A percentile compares a stretch with the other conserved stretches of the same genome.
Evolutionary conservation across 345 rosid genomes (phyloP).

Genomic region (Kernera saxatilis): DNA sequence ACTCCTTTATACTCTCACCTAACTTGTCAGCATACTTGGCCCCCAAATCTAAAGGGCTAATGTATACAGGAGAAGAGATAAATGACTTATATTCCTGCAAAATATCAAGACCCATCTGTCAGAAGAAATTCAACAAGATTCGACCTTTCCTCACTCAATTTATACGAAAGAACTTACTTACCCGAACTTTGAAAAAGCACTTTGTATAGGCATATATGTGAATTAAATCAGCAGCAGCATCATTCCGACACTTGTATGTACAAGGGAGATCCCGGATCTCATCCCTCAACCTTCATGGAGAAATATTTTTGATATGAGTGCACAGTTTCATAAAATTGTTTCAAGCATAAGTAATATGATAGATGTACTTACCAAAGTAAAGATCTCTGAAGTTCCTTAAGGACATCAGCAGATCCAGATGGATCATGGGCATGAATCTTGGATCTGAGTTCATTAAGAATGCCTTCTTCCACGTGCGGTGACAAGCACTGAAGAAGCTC

Average conservation of each 20-base stretch:
- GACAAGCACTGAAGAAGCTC: constrained; percentile 84
- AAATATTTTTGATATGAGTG: constrained; percentile 2
- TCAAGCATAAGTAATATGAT: neutral
- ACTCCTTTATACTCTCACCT: constrained; percentile 67
- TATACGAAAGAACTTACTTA: constrained; percentile 39
- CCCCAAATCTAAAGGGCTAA: constrained; percentile 92
- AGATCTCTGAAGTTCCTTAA: constrained; percentile 71
- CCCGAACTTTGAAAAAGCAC: constrained; percentile 73
- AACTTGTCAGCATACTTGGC: constrained; percentile 73
- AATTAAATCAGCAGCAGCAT: constrained; percentile 98
- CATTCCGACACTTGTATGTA: constrained; percentile 88
- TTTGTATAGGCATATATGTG: constrained; percentile 90
- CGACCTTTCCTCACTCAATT: neutral
- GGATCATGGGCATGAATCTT: constrained; percentile 73
- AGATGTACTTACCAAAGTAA: constrained; percentile 71
- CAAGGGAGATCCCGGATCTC: constrained; percentile 85
- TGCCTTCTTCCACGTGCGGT: constrained; percentile 58
- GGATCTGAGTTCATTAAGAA: constrained; percentile 61
- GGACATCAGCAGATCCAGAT: constrained; percentile 54
- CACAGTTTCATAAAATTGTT: neutral
- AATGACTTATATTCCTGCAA: constrained; percentile 68
- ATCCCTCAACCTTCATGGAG: constrained; percentile 78
- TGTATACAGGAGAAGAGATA: constrained; percentile 82
- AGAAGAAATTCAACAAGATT: neutral
- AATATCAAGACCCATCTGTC: constrained; percentile 16